Conservation (phyloP, 768 basidiomycete genomes). For the Auricularia heimuer region DNA sequence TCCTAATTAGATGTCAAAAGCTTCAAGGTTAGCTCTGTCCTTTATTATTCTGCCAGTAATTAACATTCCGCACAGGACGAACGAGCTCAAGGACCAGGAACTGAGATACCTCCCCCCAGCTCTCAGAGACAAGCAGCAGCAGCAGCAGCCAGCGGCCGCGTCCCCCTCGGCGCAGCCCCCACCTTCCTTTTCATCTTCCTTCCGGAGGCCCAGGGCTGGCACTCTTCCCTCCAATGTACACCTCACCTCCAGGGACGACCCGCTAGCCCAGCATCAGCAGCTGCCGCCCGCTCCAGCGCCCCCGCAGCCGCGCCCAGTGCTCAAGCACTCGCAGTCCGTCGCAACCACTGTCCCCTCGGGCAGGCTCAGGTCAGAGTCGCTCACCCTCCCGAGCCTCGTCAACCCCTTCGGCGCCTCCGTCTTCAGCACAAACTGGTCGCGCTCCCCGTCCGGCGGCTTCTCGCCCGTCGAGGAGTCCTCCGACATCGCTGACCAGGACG, state of each 20-base stretch:
- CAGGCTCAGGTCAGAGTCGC: constrained; percentile 84
- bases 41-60: not conserved
- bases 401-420: constrained; percentile 80
- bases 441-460: constrained; percentile 43
- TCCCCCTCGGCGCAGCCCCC: not conserved
- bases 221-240: constrained; percentile 95
- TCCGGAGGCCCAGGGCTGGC: constrained; percentile 91
- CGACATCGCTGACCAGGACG: constrained; percentile 62
- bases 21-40: not conserved
- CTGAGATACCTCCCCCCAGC: constrained; percentile 1
- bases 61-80: not conserved
- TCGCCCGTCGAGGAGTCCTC: constrained; percentile 16
- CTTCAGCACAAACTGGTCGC: constrained; percentile 85
- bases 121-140: constrained; percentile 1
- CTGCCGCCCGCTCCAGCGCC: constrained; percentile 19
- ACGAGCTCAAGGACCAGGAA: not conserved
- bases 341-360: constrained; percentile 47
- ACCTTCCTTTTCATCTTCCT: constrained; percentile 19
- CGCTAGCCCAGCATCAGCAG: constrained; percentile 40
- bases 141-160: not conserved
- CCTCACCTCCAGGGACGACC: constrained; percentile 40
- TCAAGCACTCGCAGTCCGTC: constrained; percentile 72
- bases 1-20: not conserved
- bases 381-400: constrained; percentile 73
- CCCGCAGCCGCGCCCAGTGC: constrained; percentile 46